These are phyloP conservation scores for Musa balbisiana DNA, from an alignment of 202 grass and related monocot species.

Conservation along the genomic window DNA sequence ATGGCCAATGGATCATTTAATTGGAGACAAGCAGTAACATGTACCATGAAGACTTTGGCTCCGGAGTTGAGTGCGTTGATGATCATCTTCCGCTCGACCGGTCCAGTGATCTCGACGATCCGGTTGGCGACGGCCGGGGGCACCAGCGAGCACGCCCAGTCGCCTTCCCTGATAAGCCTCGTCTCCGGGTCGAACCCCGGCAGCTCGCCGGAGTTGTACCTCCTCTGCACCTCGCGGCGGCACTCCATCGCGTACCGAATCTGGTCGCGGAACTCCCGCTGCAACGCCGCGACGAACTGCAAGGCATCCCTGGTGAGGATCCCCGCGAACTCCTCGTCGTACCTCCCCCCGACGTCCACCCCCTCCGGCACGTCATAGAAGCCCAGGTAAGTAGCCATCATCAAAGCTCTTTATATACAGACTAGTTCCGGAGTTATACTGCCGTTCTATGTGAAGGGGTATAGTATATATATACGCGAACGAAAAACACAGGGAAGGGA, in stretches of 20 bases:
- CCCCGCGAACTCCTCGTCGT: constrained; percentile 47
- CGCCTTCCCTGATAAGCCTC: constrained; percentile 40
- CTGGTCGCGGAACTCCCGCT: constrained; percentile 59
- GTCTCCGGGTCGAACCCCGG: constrained; percentile 74
- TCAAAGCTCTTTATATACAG: neutral
- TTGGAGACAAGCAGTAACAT: neutral
- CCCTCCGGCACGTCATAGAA: constrained; percentile 71
- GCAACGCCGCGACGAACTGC: constrained; percentile 51
- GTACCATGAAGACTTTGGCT: constrained; percentile 95
- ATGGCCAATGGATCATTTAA: neutral
- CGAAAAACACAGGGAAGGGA: too few relatives aligned
- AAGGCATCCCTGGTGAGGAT: constrained; percentile 73
- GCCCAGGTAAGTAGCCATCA: neutral
- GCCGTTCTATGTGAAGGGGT: too few relatives aligned
- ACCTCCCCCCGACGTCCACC: constrained; percentile 74
- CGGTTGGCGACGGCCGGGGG: constrained; percentile 65
- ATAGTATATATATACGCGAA: too few relatives aligned
- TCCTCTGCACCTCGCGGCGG: constrained; percentile 48
- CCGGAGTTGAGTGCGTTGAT: constrained; percentile 97
- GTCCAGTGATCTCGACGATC: constrained; percentile 86
- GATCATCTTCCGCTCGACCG: constrained; percentile 82
- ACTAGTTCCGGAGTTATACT: too few relatives aligned
- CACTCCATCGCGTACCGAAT: constrained; percentile 68
- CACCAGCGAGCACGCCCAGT: constrained; percentile 48
- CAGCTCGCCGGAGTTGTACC: constrained; percentile 59